Conservation (phyloP, 768 basidiomycete genomes). For the Melanogaster broomeanus region DNA sequence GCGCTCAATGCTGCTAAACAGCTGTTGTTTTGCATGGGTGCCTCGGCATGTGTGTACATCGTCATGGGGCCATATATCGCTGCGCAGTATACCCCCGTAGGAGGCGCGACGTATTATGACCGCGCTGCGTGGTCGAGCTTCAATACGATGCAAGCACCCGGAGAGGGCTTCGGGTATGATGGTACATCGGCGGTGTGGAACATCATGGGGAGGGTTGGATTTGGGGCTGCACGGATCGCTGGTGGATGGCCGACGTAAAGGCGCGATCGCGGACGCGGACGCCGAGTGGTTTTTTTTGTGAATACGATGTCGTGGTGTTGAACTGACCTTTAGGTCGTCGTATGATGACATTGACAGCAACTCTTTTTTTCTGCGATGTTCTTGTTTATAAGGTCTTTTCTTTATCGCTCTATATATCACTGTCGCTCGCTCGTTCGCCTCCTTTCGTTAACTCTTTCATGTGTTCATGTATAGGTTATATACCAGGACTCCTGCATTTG, state of each 20-base stretch:
- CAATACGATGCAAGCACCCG: conserved; percentile 67
- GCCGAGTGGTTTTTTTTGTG: not conserved
- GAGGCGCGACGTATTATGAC: conserved; percentile 76
- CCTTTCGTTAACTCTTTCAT: not conserved
- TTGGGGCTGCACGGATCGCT: conserved; percentile 73
- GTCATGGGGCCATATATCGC: conserved; percentile 60
- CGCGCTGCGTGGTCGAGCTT: conserved; percentile 79
- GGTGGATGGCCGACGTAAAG: conserved; percentile 77
- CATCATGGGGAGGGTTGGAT: conserved; percentile 69
- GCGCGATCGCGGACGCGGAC: not conserved
- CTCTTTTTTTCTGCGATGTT: conserved; percentile 6
- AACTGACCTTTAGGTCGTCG: conserved; percentile 7
- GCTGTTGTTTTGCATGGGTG: conserved; percentile 59
- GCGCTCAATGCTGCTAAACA: conserved; percentile 44
- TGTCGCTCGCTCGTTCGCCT: not conserved
- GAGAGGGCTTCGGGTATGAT: conserved; percentile 69
- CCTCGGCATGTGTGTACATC: conserved; percentile 61
- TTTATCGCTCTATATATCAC: conserved; percentile 20
- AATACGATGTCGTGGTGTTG: conserved; percentile 7
- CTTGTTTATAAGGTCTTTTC: conserved; percentile 17
- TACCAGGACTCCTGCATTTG: conserved; percentile 5
- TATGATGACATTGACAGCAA: conserved; percentile 10
- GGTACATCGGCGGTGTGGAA: conserved; percentile 66
- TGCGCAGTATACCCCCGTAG: conserved; percentile 54
- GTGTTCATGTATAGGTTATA: conserved; percentile 12